Conservation (phyloP, 1,284 basidiomycete species). For the Waitea zeae region DNA sequence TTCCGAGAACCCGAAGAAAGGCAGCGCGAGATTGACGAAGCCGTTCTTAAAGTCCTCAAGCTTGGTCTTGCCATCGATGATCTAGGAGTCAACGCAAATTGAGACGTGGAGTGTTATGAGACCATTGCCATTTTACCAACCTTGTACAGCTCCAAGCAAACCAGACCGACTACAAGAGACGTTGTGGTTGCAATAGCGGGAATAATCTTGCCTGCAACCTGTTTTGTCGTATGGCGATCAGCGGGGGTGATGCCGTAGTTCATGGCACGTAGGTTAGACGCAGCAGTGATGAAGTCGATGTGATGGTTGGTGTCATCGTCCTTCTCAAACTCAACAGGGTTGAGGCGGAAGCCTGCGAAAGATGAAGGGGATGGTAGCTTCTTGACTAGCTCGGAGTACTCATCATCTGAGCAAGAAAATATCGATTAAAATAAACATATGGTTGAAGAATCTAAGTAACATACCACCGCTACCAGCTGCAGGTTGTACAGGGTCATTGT, state of each 20-base stretch:
- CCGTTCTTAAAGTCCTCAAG: conserved; percentile 97
- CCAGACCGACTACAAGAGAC: conserved; percentile 85
- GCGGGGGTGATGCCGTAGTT: conserved; percentile 89
- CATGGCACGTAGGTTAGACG: conserved; percentile 91
- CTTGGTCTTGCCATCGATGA: conserved; percentile 89
- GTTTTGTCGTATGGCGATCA: conserved; percentile 91
- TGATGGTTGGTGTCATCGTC: conserved; percentile 98
- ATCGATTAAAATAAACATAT: too few relatives aligned
- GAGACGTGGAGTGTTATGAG: conserved; percentile 3
- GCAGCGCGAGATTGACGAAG: conserved; percentile 94
- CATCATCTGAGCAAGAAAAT: conserved; percentile 40
- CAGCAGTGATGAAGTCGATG: conserved; percentile 98
- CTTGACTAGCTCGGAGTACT: conserved; percentile 38
- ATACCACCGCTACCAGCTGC: conserved; percentile 17
- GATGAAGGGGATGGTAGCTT: conserved; percentile 79
- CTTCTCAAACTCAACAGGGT: conserved; percentile 97
- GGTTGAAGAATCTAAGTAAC: too few relatives aligned
- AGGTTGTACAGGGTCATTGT: conserved; percentile 74
- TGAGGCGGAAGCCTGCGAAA: conserved; percentile 87
- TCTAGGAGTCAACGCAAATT: too few relatives aligned
- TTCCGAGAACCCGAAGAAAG: conserved; percentile 99
- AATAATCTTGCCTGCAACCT: conserved; percentile 99
- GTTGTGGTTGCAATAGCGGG: conserved; percentile 99
- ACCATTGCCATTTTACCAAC: conserved; percentile 16
- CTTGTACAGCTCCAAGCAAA: conserved; percentile 97